phyloP scores from a whole-genome alignment of 1,284 basidiomycete species.

The Trichosporon coremiiforme region DNA sequence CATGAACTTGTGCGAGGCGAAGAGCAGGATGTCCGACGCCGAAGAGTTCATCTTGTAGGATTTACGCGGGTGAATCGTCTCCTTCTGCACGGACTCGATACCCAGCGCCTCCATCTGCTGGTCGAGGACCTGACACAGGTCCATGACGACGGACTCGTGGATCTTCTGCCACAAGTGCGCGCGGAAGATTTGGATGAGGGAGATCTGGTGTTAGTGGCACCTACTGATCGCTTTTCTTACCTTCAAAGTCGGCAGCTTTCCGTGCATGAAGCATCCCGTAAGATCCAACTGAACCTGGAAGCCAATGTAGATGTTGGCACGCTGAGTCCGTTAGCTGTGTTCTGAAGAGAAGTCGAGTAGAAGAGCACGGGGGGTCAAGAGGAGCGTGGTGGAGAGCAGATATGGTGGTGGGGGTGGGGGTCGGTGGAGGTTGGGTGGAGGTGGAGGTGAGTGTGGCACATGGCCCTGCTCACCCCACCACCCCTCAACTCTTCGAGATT shows the following conservation, averaged over 20 bases:
- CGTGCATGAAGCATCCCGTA: conserved; percentile 81
- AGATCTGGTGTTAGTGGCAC: conserved; percentile 83
- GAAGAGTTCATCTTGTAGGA: conserved; percentile 99
- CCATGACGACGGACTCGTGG: conserved; percentile 86
- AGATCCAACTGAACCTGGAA: conserved; percentile 83
- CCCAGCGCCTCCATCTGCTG: conserved; percentile 97
- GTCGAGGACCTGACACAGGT: conserved; percentile 98
- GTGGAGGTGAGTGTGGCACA: background rate
- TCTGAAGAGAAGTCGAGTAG: background rate
- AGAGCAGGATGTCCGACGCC: conserved; percentile 91
- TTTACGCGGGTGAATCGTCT: conserved; percentile 73
- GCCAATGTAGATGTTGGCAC: conserved; percentile 83
- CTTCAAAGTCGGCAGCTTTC: conserved; percentile 71
- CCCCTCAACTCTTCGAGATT: too few species aligned
- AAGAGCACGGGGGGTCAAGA: background rate
- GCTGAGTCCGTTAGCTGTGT: conserved; percentile 40
- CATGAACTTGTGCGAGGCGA: conserved; percentile 99
- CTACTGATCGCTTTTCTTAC: background rate
- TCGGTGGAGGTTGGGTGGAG: background rate
- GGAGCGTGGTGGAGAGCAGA: background rate
- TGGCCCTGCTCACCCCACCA: too few species aligned
- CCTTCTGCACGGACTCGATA: conserved; percentile 98
- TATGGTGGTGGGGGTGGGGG: too few species aligned
- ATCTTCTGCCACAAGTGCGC: conserved; percentile 95
- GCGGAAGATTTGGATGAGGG: conserved; percentile 94